These are phyloP conservation scores for Trametes gibbosa DNA, from an alignment of 768 basidiomycete species.

Conservation along the genomic window DNA sequence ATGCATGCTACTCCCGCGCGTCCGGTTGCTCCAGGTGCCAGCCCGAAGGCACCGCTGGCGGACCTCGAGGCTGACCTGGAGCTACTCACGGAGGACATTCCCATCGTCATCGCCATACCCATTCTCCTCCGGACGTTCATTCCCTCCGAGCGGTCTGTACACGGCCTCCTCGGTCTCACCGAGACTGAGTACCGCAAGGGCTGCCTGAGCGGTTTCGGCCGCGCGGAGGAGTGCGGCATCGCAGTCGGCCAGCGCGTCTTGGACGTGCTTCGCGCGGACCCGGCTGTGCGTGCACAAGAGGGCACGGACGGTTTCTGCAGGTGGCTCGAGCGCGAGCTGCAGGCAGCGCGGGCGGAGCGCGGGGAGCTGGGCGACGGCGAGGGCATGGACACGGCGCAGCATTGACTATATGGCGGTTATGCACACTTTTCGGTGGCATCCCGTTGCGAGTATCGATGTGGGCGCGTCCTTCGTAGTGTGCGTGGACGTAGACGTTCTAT, in stretches of 20 bases:
- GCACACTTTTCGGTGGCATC: neutral
- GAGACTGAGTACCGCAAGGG: slow-evolving; percentile 66
- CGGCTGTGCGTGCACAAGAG: slow-evolving; percentile 1
- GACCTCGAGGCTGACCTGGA: slow-evolving; percentile 44
- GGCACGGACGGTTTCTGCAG: slow-evolving; percentile 37
- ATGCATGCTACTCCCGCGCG: slow-evolving; percentile 22
- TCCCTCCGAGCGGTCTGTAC: slow-evolving; percentile 39
- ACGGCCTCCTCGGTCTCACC: slow-evolving; percentile 52
- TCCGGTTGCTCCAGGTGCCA: slow-evolving; percentile 2
- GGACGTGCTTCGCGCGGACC: slow-evolving; percentile 40
- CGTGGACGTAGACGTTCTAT: neutral
- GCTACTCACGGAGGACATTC: slow-evolving; percentile 57
- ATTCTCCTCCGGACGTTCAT: slow-evolving; percentile 54
- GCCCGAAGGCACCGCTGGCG: slow-evolving; percentile 17
- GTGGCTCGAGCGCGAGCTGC: slow-evolving; percentile 54
- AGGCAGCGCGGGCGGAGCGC: slow-evolving; percentile 58
- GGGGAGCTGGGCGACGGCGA: slow-evolving; percentile 47
- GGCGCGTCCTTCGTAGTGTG: neutral
- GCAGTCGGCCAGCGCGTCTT: slow-evolving; percentile 57
- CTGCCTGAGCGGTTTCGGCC: slow-evolving; percentile 71
- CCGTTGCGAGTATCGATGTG: neutral
- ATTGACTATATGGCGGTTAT: slow-evolving; percentile 38
- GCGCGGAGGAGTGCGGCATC: slow-evolving; percentile 71
- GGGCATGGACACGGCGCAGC: slow-evolving; percentile 44
- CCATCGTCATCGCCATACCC: slow-evolving; percentile 72